Base-by-base conservation (phyloP, 2,329 filamentous ascomycete genomes). In the Exophiala viscosa region DNA sequence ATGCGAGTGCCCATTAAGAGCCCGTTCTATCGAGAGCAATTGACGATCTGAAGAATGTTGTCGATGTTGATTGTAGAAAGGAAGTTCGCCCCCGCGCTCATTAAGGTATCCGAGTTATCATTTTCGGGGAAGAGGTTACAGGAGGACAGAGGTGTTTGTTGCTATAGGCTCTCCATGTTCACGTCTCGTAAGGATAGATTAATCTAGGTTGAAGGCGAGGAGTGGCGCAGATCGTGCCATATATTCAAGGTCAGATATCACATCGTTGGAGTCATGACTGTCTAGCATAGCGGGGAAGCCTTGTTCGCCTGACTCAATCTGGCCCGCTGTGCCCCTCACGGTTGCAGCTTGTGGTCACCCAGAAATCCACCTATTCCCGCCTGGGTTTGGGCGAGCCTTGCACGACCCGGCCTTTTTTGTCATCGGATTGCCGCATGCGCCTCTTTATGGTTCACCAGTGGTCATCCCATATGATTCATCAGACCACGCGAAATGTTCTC, bases 1-100 rank as follows among this genome's bases (percentile, higher is more conserved):
- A 62, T 73, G 64, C 39, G 61, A 32, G 51, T 54, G 15, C 80
- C 72, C 82, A 84, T 85, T 56, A 48, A 72, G 34, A 18, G 28
- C 11, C 10, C 13, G 33, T 10, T 44, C 35, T 41, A 42, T 33
- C 5, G 40, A 48, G 38, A 18, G 14, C 23, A 38, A 31, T 48
- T 13, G 41, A 28, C 23, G 23, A 28, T 28, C 5, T 7, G 23
- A 28, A 28, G 23, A 28, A 28, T 28, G 23, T 28, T 28, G n/a
- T n/a, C 32, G 38, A 43, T 18, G 36, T 42, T 42, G 45, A 51
- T 40, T 40, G 42, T 47, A 54, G 57, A 50, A 58, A 23, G 55
- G 50, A 36, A 48, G 50, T 43, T 69, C 69, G 69, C 70, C 67
- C 61, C 62, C 64, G 67, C 64, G 62, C 60, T 70, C 63, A 69